These are phyloP conservation scores for Lactarius akahatsu DNA, from an alignment of 768 basidiomycete genomes.

Conservation along the genomic window DNA sequence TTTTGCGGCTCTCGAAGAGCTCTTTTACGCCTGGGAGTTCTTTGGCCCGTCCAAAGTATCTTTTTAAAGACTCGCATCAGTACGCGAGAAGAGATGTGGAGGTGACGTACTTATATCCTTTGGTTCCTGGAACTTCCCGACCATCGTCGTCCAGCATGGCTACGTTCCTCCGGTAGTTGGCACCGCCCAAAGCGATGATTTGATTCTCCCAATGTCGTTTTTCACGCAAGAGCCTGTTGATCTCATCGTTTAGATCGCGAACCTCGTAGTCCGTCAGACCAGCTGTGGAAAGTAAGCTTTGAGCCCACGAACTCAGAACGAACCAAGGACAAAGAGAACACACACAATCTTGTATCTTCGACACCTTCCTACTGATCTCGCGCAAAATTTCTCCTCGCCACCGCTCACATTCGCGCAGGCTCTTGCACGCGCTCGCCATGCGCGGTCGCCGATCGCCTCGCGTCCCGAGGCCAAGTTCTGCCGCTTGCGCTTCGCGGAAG, in stretches of 20 bases:
- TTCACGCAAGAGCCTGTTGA: constrained; percentile 93
- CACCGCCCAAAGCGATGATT: constrained; percentile 93
- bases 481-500: constrained; percentile 95
- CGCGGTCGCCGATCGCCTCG: constrained; percentile 82
- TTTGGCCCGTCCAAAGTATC: constrained; percentile 96
- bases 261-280: constrained; percentile 94
- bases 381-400: constrained; percentile 95
- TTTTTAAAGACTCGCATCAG: constrained; percentile 34
- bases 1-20: constrained; percentile 84
- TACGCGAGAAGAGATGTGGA: background rate
- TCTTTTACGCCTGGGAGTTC: constrained; percentile 95
- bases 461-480: constrained; percentile 89
- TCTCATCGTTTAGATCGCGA: constrained; percentile 95
- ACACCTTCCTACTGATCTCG: constrained; percentile 94
- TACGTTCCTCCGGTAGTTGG: constrained; percentile 92
- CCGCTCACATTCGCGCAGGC: constrained; percentile 87
- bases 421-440: constrained; percentile 91
- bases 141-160: constrained; percentile 95
- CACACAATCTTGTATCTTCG: constrained; percentile 95
- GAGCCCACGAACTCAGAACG: background rate
- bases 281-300: constrained; percentile 46
- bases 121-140: constrained; percentile 92
- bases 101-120: constrained; percentile 84
- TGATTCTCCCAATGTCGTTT: constrained; percentile 98
- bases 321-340: constrained; percentile 1